phyloP scores from a whole-genome alignment of 2,329 filamentous ascomycete genomes.

The Metarhizium anisopliae region DNA sequence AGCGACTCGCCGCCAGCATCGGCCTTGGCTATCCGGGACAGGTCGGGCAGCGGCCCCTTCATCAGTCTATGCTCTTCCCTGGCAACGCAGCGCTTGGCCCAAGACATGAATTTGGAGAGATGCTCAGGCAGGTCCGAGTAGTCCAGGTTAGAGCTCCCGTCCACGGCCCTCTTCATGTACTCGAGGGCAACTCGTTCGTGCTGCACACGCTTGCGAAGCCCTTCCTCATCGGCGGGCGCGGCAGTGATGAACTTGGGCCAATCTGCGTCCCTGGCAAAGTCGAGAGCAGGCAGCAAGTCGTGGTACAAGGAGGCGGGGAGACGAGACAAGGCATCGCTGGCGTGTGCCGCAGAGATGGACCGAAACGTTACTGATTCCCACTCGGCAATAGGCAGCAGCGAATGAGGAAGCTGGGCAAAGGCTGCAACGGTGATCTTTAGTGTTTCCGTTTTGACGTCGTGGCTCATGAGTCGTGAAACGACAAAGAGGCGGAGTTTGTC shows the following conservation, averaged over 20 bases:
- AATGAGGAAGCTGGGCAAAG: conserved; percentile 6
- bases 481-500: conserved; percentile 11
- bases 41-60: too few species aligned
- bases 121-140: too few species aligned
- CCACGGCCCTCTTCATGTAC: too few species aligned
- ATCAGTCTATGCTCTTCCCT: too few species aligned
- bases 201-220: too few species aligned
- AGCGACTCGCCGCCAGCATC: conserved; percentile 15
- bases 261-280: neutral
- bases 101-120: too few species aligned
- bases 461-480: conserved; percentile 15
- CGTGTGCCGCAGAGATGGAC: conserved; percentile 3
- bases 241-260: too few species aligned
- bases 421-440: conserved; percentile 17
- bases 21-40: too few species aligned
- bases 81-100: too few species aligned
- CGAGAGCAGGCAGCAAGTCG: conserved; percentile 15
- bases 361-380: conserved; percentile 13
- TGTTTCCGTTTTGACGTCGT: conserved; percentile 15
- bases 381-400: conserved; percentile 12
- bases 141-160: too few species aligned
- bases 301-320: conserved; percentile 14
- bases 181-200: too few species aligned
- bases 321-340: conserved; percentile 8
- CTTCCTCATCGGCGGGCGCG: too few species aligned